Base-by-base conservation (phyloP, 257 asterid species). In the Rhazya stricta region DNA sequence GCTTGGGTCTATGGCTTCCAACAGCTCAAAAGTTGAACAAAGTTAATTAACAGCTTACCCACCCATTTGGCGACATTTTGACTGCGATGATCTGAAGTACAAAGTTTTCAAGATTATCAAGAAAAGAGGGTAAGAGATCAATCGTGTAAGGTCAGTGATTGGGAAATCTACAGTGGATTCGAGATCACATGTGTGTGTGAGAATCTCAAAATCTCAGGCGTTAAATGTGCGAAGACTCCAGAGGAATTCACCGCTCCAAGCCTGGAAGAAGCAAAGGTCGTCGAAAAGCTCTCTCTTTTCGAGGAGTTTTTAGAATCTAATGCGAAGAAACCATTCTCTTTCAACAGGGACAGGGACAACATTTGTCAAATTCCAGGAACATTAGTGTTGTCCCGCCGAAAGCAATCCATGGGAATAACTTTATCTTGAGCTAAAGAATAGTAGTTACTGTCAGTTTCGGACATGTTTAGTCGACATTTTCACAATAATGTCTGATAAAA, bases 1-100 rank as follows among this genome's bases (percentile, higher is more conserved):
- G 54, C 7, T 29, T 3, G 21, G 30, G 43, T 4, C 4, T 0
- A 12, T 51, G 36, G 48, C 74, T 67, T 53, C 69, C 43, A 23
- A 73, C 79, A 77, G 71, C 83, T 76, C 43, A 50, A 77, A 81
- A 77, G 75, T 76, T 62, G 5, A 37, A 41, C 36, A 83, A 63
- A 56, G 79, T 67, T 57, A 63, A 50, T 25, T 48, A 11, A 54
- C 54, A n/a, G n/a, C 69, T 1, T 39, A 39, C 43, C 48, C 48
- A 43, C 34, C 65, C 43, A n/a, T 67, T 6, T 9, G 63, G 34
- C 21, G 63, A 56, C 18, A 3, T 10, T 11, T 57, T 30, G 19
- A 61, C 42, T 30, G 37, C 4, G 39, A 0, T 6, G 66, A 27
- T 29, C 67, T 61, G n/a, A n/a, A 6, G 25, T n/a, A 61, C 42